Percentiles rank a stretch among this genome's conserved stretches.
phyloP scores from a whole-genome alignment of 1,284 basidiomycete genomes.

The Trametes versicolor region DNA sequence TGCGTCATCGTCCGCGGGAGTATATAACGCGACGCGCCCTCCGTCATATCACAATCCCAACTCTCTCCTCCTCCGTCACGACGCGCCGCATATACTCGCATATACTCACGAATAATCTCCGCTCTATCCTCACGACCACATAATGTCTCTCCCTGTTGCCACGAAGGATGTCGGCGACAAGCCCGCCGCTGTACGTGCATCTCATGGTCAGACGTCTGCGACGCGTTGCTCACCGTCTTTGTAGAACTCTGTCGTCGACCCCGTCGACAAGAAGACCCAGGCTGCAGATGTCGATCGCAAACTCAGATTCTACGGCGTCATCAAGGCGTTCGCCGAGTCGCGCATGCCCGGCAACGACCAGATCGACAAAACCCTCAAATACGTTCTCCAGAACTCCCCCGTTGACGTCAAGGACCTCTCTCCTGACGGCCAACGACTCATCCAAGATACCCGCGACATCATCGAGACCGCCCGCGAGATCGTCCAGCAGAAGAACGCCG shows the following conservation, averaged over 20 bases:
- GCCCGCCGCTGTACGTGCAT: slow-evolving; percentile 49
- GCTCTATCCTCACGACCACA: slow-evolving; percentile 18
- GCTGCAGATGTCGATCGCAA: slow-evolving; percentile 74
- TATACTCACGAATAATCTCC: slow-evolving; percentile 21
- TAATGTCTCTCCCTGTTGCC: slow-evolving; percentile 72
- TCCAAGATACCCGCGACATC: slow-evolving; percentile 80
- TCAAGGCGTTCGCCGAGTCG: slow-evolving; percentile 82
- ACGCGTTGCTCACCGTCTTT: not conserved
- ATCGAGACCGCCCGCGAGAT: slow-evolving; percentile 76
- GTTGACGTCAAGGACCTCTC: slow-evolving; percentile 76
- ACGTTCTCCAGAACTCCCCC: slow-evolving; percentile 74
- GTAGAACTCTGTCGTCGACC: slow-evolving; percentile 63
- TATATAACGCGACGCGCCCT: slow-evolving; percentile 22
- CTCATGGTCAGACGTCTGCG: too few species aligned
- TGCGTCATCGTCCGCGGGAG: slow-evolving; percentile 26
- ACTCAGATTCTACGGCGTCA: slow-evolving; percentile 78
- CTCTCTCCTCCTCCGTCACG: slow-evolving; percentile 18
- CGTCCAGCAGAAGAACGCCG: slow-evolving; percentile 85
- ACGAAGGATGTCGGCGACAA: slow-evolving; percentile 66
- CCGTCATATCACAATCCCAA: slow-evolving; percentile 25
- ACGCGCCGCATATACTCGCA: slow-evolving; percentile 20
- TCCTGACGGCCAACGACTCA: slow-evolving; percentile 78
- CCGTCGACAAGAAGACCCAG: slow-evolving; percentile 61
- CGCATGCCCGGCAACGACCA: slow-evolving; percentile 85
- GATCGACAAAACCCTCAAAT: slow-evolving; percentile 78